Evolutionary conservation across 352 stramenopile species (phyloP).

Genomic region (Pythium dissimile): DNA sequence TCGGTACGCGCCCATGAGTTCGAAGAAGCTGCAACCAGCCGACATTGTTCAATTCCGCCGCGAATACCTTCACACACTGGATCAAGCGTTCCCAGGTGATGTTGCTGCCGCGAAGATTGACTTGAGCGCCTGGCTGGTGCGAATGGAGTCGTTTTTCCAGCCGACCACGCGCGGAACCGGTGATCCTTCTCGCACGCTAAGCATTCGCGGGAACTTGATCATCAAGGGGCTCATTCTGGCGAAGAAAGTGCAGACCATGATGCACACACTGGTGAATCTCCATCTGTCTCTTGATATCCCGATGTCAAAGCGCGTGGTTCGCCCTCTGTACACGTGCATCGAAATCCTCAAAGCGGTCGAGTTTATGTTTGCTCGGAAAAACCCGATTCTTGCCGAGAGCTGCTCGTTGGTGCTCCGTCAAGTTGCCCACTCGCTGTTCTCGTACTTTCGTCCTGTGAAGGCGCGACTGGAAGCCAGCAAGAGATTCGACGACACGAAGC

Average conservation of each 20-base stretch:
- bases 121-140: constrained; percentile 79
- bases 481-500: constrained; percentile 84
- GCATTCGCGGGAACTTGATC: constrained; percentile 87
- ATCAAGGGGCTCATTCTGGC: constrained; percentile 89
- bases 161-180: constrained; percentile 72
- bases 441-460: constrained; percentile 81
- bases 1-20: constrained; percentile 78
- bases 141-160: constrained; percentile 88
- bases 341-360: constrained; percentile 92
- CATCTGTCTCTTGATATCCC: constrained; percentile 86
- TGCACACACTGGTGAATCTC: constrained; percentile 86
- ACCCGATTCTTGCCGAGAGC: constrained; percentile 74
- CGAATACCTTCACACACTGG: constrained; percentile 75
- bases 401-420: constrained; percentile 71
- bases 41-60: constrained; percentile 77
- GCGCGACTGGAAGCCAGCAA: constrained; percentile 81
- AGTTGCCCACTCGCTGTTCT: constrained; percentile 76
- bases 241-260: constrained; percentile 87
- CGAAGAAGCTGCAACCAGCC: constrained; percentile 75
- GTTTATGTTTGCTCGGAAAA: constrained; percentile 90
- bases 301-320: constrained; percentile 82
- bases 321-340: constrained; percentile 86
- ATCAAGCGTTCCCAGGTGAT: constrained; percentile 74
- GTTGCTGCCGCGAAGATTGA: constrained; percentile 80
- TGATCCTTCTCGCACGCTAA: constrained; percentile 68